Percentiles rank a stretch among this genome's conserved stretches.
phyloP scores from a whole-genome alignment of 2,329 filamentous ascomycete genomes.

The Aspergillus sergii region DNA sequence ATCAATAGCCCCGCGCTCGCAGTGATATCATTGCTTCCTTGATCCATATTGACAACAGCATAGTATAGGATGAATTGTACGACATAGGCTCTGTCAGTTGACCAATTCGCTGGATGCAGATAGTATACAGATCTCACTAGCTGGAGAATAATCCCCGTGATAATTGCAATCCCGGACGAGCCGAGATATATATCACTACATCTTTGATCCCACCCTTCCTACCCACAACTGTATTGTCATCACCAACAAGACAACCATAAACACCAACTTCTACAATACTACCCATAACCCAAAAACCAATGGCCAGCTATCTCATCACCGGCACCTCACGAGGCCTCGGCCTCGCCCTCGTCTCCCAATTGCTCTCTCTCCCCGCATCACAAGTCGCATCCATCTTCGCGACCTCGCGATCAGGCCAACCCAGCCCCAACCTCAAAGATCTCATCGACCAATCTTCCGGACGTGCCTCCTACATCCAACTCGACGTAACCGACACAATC shows the following conservation, averaged over 20 bases:
- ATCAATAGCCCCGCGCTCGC: not conserved
- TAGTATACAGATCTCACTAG: rapidly evolving
- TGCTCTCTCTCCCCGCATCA: constrained; percentile 32
- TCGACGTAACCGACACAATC: constrained; percentile 41
- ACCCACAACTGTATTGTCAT: no score
- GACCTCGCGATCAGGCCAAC: constrained; percentile 37
- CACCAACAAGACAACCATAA: no score
- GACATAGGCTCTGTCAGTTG: no score
- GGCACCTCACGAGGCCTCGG: constrained; percentile 41
- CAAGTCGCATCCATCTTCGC: constrained; percentile 47
- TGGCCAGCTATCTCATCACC: constrained; percentile 43
- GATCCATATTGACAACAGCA: not conserved
- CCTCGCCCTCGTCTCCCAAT: constrained; percentile 34
- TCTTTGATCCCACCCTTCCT: no score
- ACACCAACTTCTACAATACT: no score
- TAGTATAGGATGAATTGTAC: no score
- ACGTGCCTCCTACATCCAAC: constrained; percentile 38
- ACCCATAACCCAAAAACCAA: constrained; percentile 8
- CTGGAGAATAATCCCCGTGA: no score
- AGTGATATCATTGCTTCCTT: not conserved
- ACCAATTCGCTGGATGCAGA: not conserved
- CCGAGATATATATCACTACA: not conserved
- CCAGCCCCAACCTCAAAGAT: constrained; percentile 35
- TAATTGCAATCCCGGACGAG: no score
- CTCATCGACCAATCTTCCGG: constrained; percentile 37